Conservation (phyloP, 352 stramenopile species). For the Phytopythium aichiense region DNA sequence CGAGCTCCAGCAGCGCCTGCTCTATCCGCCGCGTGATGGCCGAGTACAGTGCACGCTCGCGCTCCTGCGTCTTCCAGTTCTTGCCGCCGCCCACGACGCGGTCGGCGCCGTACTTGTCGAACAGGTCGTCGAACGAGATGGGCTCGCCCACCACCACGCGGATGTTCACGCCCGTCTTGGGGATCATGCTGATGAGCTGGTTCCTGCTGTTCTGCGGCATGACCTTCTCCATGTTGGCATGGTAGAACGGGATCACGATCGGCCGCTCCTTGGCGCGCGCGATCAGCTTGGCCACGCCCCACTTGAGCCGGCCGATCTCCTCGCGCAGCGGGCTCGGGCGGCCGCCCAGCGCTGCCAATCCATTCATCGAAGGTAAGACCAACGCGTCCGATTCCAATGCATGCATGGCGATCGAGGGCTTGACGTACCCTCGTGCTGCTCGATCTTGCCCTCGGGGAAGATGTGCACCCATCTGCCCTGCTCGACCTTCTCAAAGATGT, state of each 20-base stretch:
- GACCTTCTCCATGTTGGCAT: conserved; percentile 85
- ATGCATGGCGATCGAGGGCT: background rate
- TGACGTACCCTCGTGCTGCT: conserved; percentile 44
- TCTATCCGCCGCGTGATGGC: conserved; percentile 86
- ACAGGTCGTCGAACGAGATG: conserved; percentile 80
- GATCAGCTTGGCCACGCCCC: conserved; percentile 85
- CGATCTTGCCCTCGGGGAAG: conserved; percentile 86
- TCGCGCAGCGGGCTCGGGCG: conserved; percentile 52
- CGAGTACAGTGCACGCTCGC: conserved; percentile 74
- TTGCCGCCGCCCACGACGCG: conserved; percentile 34
- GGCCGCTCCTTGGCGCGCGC: conserved; percentile 58
- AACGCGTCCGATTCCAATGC: background rate
- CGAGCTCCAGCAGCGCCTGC: conserved; percentile 59
- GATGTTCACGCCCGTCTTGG: conserved; percentile 43
- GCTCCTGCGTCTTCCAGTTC: conserved; percentile 57
- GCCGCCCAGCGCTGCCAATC: conserved; percentile 51
- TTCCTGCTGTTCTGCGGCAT: conserved; percentile 82
- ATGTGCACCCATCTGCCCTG: conserved; percentile 83
- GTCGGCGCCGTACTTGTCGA: conserved; percentile 49
- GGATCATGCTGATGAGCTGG: conserved; percentile 62
- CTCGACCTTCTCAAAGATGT: conserved; percentile 80
- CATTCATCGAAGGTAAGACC: background rate
- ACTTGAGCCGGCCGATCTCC: conserved; percentile 82
- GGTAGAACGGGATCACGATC: conserved; percentile 84
- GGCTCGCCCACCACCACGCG: conserved; percentile 66